Percentiles rank a stretch among this genome's conserved stretches.
Conservation (phyloP, 2,329 filamentous ascomycete species). For the Teratosphaeria pseudoeucalypti region DNA sequence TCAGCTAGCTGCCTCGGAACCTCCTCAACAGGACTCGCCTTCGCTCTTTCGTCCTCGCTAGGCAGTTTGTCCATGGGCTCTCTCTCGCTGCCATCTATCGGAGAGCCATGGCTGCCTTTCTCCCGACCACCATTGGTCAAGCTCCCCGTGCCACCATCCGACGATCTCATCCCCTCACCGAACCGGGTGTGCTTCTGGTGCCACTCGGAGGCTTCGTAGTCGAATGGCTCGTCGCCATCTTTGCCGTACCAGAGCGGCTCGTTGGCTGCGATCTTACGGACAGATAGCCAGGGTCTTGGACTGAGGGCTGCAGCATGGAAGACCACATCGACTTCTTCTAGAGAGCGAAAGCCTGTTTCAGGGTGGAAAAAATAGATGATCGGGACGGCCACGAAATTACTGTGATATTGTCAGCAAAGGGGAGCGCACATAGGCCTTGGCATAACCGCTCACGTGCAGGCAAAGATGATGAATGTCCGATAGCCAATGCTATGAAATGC, state of each 20-base stretch:
- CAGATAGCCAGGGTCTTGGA: conserved; percentile 38
- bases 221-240: conserved; percentile 46
- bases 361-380: conserved; percentile 49
- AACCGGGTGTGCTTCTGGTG: conserved; percentile 23
- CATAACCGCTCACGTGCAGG: conserved; percentile 13
- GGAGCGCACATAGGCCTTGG: not conserved
- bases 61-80: not conserved
- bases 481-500: conserved; percentile 48
- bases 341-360: conserved; percentile 43
- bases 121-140: not conserved
- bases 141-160: conserved; percentile 11
- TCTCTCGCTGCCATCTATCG: not conserved
- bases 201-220: conserved; percentile 35
- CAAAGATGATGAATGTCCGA: conserved; percentile 41
- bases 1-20: not conserved
- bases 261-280: conserved; percentile 40
- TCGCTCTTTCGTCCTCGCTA: not conserved
- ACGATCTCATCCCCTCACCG: conserved; percentile 17
- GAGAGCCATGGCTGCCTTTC: not conserved
- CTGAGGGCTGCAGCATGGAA: conserved; percentile 37
- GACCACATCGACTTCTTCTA: conserved; percentile 62
- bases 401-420: not conserved
- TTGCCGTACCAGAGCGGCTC: conserved; percentile 38
- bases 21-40: not conserved
- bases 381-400: conserved; percentile 5